These are phyloP conservation scores for Climacium dendroides DNA, from an alignment of 225 moss, liverwort and hornwort species.

Conservation along the genomic window DNA sequence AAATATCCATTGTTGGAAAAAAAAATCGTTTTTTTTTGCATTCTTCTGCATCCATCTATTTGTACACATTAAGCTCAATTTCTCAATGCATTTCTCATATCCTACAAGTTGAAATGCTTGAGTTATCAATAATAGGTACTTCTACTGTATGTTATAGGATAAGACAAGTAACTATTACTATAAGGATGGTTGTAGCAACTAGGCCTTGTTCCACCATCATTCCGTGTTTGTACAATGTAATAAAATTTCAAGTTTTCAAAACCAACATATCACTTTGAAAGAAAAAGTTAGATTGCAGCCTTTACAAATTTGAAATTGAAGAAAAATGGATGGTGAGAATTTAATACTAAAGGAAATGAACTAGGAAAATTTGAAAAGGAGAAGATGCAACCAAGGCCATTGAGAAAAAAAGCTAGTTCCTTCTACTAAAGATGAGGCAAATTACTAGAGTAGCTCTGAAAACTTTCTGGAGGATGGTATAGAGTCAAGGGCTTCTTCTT, in stretches of 20 bases:
- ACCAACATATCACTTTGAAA: background rate
- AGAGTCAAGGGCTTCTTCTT: no score
- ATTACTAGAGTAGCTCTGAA: accelerated
- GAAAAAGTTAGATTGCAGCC: background rate
- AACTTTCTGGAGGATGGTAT: no score
- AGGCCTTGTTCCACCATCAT: accelerated
- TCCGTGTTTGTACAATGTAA: accelerated
- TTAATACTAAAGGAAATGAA: background rate
- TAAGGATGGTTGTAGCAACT: accelerated
- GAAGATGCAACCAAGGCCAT: background rate
- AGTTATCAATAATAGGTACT: no score
- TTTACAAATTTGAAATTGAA: background rate
- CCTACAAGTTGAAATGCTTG: no score
- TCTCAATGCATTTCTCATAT: no score
- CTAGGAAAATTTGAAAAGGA: background rate
- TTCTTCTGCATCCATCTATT: no score
- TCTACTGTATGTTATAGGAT: background rate
- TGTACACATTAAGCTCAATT: no score
- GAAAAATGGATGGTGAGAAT: accelerated
- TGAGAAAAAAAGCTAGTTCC: accelerated
- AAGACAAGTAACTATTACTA: accelerated
- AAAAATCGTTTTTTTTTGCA: no score
- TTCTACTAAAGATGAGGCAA: background rate
- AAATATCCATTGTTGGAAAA: no score
- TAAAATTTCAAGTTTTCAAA: background rate